Percentiles rank a stretch among this genome's conserved stretches.
Conservation (phyloP, 2,329 filamentous ascomycete genomes). For the Taxawa tesnikishii region DNA sequence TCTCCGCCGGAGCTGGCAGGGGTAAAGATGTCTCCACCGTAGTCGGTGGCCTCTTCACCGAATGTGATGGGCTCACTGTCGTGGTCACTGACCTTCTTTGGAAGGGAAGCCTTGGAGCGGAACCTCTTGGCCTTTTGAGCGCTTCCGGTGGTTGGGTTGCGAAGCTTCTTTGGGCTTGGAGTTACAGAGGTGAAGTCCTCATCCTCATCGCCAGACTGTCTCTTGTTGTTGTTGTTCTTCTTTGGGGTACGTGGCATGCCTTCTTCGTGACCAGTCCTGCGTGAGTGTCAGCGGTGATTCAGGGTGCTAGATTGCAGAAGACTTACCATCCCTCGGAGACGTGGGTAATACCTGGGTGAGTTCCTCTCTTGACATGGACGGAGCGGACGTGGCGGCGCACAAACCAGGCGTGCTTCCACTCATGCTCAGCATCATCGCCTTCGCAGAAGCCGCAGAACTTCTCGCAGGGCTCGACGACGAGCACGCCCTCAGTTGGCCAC, state of each 20-base stretch:
- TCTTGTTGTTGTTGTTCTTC: slow-evolving; percentile 1
- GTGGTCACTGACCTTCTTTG: too few relatives aligned
- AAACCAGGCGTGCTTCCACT: slow-evolving; percentile 17
- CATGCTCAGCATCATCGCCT: slow-evolving; percentile 7
- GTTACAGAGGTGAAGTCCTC: background rate
- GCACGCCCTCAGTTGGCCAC: slow-evolving; percentile 13
- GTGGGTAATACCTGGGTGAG: slow-evolving; percentile 9
- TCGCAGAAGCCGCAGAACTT: slow-evolving; percentile 14
- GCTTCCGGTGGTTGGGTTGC: background rate
- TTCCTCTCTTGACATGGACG: slow-evolving; percentile 11
- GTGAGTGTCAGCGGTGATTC: background rate
- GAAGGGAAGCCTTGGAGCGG: too few relatives aligned
- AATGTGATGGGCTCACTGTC: too few relatives aligned
- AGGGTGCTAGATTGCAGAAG: background rate
- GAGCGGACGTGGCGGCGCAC: slow-evolving; percentile 16
- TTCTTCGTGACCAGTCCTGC: slow-evolving; percentile 1
- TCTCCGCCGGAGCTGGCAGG: too few relatives aligned
- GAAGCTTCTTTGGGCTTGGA: background rate
- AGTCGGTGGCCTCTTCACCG: too few relatives aligned
- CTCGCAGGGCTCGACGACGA: slow-evolving; percentile 17
- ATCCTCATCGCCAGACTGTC: background rate
- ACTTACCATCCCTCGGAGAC: slow-evolving; percentile 13
- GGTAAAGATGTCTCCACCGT: too few relatives aligned
- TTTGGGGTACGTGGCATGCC: slow-evolving; percentile 2
- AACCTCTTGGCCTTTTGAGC: background rate